Percentiles rank a stretch among this genome's conserved stretches.
phyloP scores from a whole-genome alignment of 176 grass and related monocot genomes.

The Carex myosuroides region DNA sequence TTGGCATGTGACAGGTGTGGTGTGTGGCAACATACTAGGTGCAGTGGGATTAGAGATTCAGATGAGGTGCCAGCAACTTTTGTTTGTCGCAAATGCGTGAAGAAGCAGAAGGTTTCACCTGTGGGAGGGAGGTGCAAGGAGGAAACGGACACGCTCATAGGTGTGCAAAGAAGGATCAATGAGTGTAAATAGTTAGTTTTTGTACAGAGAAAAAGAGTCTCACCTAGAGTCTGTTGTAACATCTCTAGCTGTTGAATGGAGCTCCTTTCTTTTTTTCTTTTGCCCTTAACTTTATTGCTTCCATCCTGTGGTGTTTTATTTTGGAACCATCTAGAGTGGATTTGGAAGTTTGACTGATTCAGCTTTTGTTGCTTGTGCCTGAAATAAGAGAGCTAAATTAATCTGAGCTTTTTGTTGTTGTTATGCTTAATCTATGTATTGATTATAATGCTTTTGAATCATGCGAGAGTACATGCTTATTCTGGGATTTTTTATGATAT shows the following conservation, averaged over 20 bases:
- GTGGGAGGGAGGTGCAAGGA: conserved; percentile 63
- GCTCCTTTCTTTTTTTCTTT: conserved; percentile 7
- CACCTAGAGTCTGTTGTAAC: conserved; percentile 21
- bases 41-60: conserved; percentile 67
- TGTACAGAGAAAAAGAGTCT: conserved; percentile 4
- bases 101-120: conserved; percentile 24
- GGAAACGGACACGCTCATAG: conserved; percentile 36
- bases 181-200: conserved; percentile 64
- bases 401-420: neutral
- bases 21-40: conserved; percentile 96
- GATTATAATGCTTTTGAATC: neutral
- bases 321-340: conserved; percentile 2
- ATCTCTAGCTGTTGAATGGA: conserved; percentile 19
- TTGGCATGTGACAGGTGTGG: conserved; percentile 84
- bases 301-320: conserved; percentile 12
- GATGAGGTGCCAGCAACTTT: conserved; percentile 78
- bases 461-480: neutral
- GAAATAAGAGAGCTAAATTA: conserved; percentile 24
- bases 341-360: conserved; percentile 8
- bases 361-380: conserved; percentile 17
- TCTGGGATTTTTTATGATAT: neutral
- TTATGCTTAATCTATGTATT: neutral
- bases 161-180: conserved; percentile 38
- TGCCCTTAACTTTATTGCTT: conserved; percentile 19
- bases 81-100: conserved; percentile 57